Evolutionary conservation across 306 rosid species (phyloP), one percentile per base, ranked within the genome.

Genomic region (Malus asiatica): DNA sequence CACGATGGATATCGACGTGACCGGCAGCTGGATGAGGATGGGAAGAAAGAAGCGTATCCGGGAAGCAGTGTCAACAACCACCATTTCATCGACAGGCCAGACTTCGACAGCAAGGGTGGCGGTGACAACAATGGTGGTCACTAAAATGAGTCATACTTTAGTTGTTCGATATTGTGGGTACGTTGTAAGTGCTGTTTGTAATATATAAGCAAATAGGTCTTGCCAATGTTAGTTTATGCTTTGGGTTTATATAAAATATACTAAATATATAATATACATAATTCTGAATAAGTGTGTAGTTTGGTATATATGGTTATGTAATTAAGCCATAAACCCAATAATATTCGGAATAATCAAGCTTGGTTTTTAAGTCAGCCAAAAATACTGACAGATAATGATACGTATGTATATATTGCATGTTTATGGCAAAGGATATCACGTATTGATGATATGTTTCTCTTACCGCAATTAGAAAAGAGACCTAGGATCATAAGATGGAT

Each of bases 51-150:
- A 20, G 80, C 29, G 22, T 71, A 67, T 52, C 78, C 82, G 10
- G 74, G 72, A 32, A 67, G 58, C 44, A 52, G 65, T 48, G 45
- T 58, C 42, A 78, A 68, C 55, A 81, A 78, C 65, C 88, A 84
- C 51, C 88, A 84, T 72, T 52, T 61, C 65, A 67, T 78, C 51
- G 83, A 85, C 4, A 75, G 88, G 63, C 55, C 67, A 46, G 81
- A 82, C 32, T 84, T 81, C 59, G 76, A 75, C 52, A 60, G 33
- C 74, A 73, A 84, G 55, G 82, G 76, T n/a, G 87, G 83, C 8
- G 79, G 59, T 30, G 55, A 29, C 53, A 73, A 62, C 4, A 55
- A 60, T 69, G 80, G 72, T 52, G 70, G 77, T 68, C 84, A 30
- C 19, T 83, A 73, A 77, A 45, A 9, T 7, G 9, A 45, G 15